Base-by-base conservation (phyloP, 2,329 filamentous ascomycete species). In the Colletotrichum simmondsii region DNA sequence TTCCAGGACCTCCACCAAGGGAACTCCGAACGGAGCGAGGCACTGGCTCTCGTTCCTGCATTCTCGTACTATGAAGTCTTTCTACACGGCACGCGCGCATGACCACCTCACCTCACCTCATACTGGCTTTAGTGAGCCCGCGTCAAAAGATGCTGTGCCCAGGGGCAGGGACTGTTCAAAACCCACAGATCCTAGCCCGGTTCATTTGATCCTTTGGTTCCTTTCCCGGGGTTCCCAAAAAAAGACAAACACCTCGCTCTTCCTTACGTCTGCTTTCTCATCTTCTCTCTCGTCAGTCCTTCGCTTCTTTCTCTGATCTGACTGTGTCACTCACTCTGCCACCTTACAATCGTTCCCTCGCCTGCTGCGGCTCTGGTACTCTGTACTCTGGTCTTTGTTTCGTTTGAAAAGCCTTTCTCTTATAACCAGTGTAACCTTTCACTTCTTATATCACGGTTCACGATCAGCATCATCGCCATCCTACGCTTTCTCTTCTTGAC, bases 121-220 rank as follows among this genome's bases (percentile, higher is more conserved):
- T n/a, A n/a, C 26, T 0, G 26, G 26, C 32, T 35, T 12, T 58
- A 32, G 32, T 30, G 35, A 70, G 65, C 59, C 49, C 49, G 11
- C 22, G 46, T 54, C 57, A 65, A 59, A 22, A 22, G 66, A 69
- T 70, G 66, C 70, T 70, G 70, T 70, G 70, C 28, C 70, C 71
- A 72, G 71, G 70, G 66, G 66, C 7, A n/a, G 42, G 67, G 56
- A 35, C 49, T 69, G 65, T 58, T 68, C 65, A 42, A 42, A 35
- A 35, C 32, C 32, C 60, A 19, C 22, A 49, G 16, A 10, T 54
- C 61, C 49, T 24, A 16, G 16, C 57, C 30, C 42, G 30, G 22
- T 22, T 32, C 54, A 49, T n/a, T 19, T 59, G 53, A 72, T 72
- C 60, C 56, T 72, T 26, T 46, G 35, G 8, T 57, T n/a, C 42